Percentiles rank a stretch among this genome's conserved stretches.
Evolutionary conservation across 371 early-diverging fungal species (phyloP).

Genomic region (Lichtheimia corymbifera): DNA sequence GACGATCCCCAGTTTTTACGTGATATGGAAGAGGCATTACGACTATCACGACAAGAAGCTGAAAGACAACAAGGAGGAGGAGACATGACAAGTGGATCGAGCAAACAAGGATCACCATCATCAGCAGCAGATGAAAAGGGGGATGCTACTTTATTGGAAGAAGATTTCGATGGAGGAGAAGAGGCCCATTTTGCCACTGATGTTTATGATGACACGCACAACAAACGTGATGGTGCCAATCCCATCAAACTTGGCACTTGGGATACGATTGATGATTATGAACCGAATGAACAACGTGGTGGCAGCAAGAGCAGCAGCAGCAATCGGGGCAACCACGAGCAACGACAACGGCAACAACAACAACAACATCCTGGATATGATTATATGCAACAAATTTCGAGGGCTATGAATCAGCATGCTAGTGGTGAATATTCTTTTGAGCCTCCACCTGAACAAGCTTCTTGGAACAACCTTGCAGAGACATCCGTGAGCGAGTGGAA

Average conservation of each 20-base stretch:
- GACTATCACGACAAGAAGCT: slow-evolving; percentile 13
- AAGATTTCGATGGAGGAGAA: neutral
- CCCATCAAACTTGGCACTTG: no score
- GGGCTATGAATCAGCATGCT: slow-evolving; percentile 3
- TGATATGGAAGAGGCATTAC: slow-evolving; percentile 30
- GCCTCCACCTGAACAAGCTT: slow-evolving; percentile 7
- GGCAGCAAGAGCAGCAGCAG: no score
- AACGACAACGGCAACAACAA: neutral
- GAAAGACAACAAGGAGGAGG: no score
- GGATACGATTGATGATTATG: no score
- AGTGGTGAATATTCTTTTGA: slow-evolving; percentile 24
- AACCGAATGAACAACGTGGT: no score
- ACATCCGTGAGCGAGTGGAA: slow-evolving; percentile 18
- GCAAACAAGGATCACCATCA: no score
- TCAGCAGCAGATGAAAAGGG: slow-evolving; percentile 1
- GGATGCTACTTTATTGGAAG: slow-evolving; percentile 1
- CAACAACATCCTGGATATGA: neutral
- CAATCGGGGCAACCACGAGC: neutral
- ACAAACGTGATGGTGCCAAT: neutral
- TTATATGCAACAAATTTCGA: neutral
- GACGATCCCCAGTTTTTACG: slow-evolving; percentile 17
- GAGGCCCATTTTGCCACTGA: slow-evolving; percentile 14
- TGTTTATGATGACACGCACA: slow-evolving; percentile 3
- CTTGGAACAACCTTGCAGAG: slow-evolving; percentile 26
- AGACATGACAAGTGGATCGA: no score